Conservation (phyloP, 2,329 filamentous ascomycete genomes). For the Scedosporium minutisporum region DNA sequence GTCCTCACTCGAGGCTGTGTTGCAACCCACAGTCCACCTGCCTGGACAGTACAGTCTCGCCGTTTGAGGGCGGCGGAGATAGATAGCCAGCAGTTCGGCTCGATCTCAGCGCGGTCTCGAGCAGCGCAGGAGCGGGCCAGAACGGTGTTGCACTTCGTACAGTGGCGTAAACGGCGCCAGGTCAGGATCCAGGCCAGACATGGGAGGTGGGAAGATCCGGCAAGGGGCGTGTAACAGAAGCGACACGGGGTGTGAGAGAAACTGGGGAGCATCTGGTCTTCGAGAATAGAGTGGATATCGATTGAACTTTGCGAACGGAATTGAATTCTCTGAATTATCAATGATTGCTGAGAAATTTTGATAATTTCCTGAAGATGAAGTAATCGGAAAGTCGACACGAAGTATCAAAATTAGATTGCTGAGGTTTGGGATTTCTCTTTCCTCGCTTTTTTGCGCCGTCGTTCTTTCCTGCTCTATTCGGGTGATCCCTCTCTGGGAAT, state of each 20-base stretch:
- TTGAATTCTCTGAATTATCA: too few relatives aligned
- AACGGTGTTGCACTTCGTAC: neutral
- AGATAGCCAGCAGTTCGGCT: neutral
- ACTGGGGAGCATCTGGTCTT: neutral
- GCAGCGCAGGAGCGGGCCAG: neutral
- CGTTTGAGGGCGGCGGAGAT: neutral
- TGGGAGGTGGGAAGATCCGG: slow-evolving; percentile 5
- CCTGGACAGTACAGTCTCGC: neutral
- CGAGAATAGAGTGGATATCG: too few relatives aligned
- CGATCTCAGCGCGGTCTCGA: neutral
- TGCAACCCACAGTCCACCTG: too few relatives aligned
- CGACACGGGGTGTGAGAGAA: neutral
- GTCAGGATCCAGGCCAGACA: neutral
- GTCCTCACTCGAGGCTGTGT: neutral
- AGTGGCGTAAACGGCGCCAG: slow-evolving; percentile 1
- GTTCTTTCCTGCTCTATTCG: too few relatives aligned
- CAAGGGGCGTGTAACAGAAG: neutral
- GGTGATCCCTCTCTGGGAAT: too few relatives aligned
- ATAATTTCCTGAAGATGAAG: too few relatives aligned
- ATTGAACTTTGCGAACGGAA: too few relatives aligned
- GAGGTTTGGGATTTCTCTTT: too few relatives aligned
- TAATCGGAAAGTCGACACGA: too few relatives aligned
- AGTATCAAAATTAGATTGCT: too few relatives aligned
- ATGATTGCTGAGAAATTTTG: too few relatives aligned
- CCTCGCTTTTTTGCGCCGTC: too few relatives aligned